Base-by-base conservation (phyloP, 2,329 filamentous ascomycete species). In the Purpureocillium takamizusanense region DNA sequence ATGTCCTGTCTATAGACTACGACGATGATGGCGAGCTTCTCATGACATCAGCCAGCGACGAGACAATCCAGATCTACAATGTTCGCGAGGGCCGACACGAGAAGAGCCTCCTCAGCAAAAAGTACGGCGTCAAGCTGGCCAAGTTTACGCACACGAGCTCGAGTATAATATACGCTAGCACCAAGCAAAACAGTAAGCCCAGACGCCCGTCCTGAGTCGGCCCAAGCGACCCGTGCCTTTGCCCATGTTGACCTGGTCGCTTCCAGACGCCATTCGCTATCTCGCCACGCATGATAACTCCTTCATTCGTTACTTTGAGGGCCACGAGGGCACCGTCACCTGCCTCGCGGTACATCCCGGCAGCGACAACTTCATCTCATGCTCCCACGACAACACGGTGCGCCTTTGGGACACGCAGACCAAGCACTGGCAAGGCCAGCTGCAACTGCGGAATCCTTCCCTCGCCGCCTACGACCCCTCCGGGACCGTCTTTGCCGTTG, bases 281-380 rank as follows among this genome's bases (percentile, higher is more conserved):
- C 83, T 88, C 45, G 94, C 78, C 40, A 95, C 83, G 11, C 92
- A 98, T 62, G 92, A 97, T 61, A 95, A 97, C 65, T 85, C 83
- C 42, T 98, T 94, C 60, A 85, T 97, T 45, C 84, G 92, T 45
- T 98, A 98, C 63, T 98, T 97, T 58, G 82, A 86, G 44, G 92
- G 90, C 36, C 92, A 98, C 60, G 83, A 85, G 31, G 82, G 76
- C 42, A 72, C 81, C 39, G 92, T 98, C 28, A 97, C 90, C 14
- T 83, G 75, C 43, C 73, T 98, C 21, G 70, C 83, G 2, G 74
- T 97, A 45, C 90, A 89, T 47, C 92, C 92, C 0, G 84, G 86
- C 35, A 79, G 76, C 51, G 92, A 98, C 60, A 83, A 83, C 48
- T 97, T 98, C 65, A 78, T 98, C 41, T 95, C 89, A 13, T 94